phyloP scores from a whole-genome alignment of 75 land plant species.

The Gnetum montanum region DNA sequence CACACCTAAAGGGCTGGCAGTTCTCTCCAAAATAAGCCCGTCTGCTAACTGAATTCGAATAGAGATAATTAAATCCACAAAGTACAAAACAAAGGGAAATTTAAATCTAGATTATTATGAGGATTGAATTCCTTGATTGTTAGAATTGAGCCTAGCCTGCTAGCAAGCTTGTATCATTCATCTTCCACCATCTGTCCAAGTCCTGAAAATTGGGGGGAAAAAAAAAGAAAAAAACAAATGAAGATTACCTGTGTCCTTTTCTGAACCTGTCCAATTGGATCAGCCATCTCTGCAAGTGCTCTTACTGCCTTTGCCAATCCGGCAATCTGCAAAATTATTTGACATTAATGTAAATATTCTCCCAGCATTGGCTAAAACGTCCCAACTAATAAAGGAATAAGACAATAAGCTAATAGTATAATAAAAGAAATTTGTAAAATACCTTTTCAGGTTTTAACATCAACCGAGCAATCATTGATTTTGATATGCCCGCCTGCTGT shows the following conservation, averaged over 20 bases:
- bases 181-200: too few relatives aligned
- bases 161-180: too few relatives aligned
- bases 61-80: not conserved
- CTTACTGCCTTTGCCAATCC: constrained; percentile 74
- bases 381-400: too few relatives aligned
- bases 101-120: constrained; percentile 1
- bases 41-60: constrained; percentile 64
- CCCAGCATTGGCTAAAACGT: too few relatives aligned
- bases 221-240: not conserved
- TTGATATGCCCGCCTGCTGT: constrained; percentile 55
- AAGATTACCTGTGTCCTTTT: constrained; percentile 64
- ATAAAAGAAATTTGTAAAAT: too few relatives aligned
- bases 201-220: not conserved
- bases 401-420: too few relatives aligned
- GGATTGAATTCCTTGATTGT: too few relatives aligned
- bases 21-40: constrained; percentile 78
- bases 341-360: too few relatives aligned
- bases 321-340: constrained; percentile 44
- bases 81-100: not conserved
- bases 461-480: constrained; percentile 64
- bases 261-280: constrained; percentile 77
- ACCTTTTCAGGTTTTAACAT: constrained; percentile 80
- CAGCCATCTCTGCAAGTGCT: constrained; percentile 85
- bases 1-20: constrained; percentile 83
- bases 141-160: too few relatives aligned